Percentiles rank a stretch among this genome's conserved stretches.
Conservation (phyloP, 208 protist species). For the Leishmania amazonensis region DNA sequence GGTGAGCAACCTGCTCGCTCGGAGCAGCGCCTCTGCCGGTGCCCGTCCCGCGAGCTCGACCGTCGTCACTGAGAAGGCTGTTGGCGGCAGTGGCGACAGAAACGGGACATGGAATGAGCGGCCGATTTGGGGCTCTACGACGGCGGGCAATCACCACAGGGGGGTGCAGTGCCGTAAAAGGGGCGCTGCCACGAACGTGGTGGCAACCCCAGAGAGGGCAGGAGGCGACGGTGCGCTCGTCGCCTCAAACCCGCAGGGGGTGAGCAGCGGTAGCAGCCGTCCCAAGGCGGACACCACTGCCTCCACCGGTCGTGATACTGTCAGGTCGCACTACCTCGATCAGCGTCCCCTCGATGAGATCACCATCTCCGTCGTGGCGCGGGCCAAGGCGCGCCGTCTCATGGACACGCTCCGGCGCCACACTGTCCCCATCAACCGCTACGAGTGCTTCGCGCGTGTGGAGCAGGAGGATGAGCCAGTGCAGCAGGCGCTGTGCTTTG, state of each 20-base stretch:
- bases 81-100: not conserved
- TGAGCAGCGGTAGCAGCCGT: not conserved
- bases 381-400: slow-evolving; percentile 67
- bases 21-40: not conserved
- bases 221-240: not conserved
- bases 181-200: not conserved
- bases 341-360: slow-evolving; percentile 69
- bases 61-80: not conserved
- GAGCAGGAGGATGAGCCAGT: slow-evolving; percentile 38
- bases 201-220: not conserved
- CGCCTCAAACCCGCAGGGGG: not conserved
- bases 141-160: not conserved
- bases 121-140: slow-evolving; percentile 1
- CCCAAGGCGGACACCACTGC: not conserved
- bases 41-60: not conserved
- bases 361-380: slow-evolving; percentile 60
- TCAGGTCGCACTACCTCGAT: slow-evolving; percentile 22
- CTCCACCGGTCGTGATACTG: not conserved
- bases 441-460: slow-evolving; percentile 56
- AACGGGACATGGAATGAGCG: slow-evolving; percentile 2
- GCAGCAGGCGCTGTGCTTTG: slow-evolving; percentile 29
- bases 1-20: not conserved
- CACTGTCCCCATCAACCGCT: slow-evolving; percentile 78
- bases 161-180: not conserved
- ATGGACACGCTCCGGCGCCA: slow-evolving; percentile 64